Conservation (phyloP, 495 filamentous ascomycete genomes). For the Podospora conica region DNA sequence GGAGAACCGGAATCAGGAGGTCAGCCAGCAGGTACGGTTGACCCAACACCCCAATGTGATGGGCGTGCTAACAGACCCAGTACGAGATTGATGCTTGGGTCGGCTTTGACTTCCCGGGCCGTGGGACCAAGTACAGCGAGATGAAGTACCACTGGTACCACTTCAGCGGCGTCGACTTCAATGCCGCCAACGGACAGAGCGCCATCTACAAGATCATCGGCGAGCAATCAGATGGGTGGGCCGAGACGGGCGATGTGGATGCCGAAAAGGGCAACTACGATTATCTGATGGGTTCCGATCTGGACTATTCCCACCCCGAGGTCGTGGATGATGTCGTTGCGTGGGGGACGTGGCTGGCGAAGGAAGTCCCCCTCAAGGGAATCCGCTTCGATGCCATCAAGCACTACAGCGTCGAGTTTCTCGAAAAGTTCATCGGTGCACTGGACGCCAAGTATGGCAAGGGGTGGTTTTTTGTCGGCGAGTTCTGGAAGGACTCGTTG, state of each 20-base stretch:
- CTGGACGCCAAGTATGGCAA: conserved; percentile 45
- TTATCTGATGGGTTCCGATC: conserved; percentile 56
- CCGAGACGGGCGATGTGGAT: conserved; percentile 49
- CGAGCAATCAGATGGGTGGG: conserved; percentile 56
- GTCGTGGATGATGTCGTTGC: conserved; percentile 56
- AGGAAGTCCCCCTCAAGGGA: conserved; percentile 53
- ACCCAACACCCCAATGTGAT: too few species aligned
- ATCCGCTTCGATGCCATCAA: conserved; percentile 72
- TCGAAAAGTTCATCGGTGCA: conserved; percentile 51
- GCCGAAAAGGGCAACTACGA: conserved; percentile 61
- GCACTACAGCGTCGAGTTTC: conserved; percentile 62
- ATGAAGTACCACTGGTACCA: conserved; percentile 65
- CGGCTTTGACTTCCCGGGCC: conserved; percentile 58
- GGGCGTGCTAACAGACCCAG: conserved; percentile 7
- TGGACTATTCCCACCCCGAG: conserved; percentile 62
- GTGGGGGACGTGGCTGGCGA: conserved; percentile 63
- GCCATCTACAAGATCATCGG: conserved; percentile 65
- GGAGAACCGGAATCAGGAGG: conserved; percentile 49
- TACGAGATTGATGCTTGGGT: conserved; percentile 65
- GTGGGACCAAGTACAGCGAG: conserved; percentile 51
- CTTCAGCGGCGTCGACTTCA: conserved; percentile 66
- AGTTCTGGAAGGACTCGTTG: conserved; percentile 60
- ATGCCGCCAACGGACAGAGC: conserved; percentile 49
- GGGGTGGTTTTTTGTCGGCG: conserved; percentile 62
- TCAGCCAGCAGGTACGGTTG: conserved; percentile 33